phyloP scores from a whole-genome alignment of 2,329 filamentous ascomycete genomes.

The Stagonosporopsis tanaceti region DNA sequence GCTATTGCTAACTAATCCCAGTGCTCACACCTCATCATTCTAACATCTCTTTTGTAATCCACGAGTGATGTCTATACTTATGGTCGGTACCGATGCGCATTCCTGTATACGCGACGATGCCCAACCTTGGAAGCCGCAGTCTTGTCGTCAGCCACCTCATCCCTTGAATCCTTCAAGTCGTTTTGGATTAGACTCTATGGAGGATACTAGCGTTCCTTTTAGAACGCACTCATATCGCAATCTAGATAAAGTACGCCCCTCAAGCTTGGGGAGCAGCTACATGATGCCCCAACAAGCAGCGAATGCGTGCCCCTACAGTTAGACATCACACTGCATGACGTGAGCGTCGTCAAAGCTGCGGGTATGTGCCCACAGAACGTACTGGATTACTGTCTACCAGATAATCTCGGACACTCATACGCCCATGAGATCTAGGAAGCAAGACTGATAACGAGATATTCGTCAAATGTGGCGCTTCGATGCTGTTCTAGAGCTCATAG shows the following conservation, averaged over 20 bases:
- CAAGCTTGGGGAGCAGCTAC: background rate
- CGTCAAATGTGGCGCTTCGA: background rate
- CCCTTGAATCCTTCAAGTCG: too few species aligned
- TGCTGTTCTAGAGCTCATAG: background rate
- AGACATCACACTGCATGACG: background rate
- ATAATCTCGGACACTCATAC: background rate
- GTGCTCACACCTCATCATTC: background rate
- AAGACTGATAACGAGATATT: background rate
- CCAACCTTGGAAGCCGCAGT: background rate
- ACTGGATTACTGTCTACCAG: background rate
- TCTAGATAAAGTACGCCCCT: background rate
- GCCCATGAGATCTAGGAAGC: too few species aligned
- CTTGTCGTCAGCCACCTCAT: background rate
- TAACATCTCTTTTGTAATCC: background rate
- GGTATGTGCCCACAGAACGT: background rate
- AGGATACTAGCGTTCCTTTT: background rate
- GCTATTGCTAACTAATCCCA: too few species aligned
- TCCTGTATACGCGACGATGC: background rate
- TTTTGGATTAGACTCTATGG: too few species aligned
- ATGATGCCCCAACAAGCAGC: background rate
- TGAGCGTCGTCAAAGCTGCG: background rate
- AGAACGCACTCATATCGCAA: background rate
- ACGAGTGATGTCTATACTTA: background rate
- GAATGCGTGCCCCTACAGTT: background rate
- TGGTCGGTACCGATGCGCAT: background rate